Conservation (phyloP, 495 filamentous ascomycete species). For the Penicillium salamii region DNA sequence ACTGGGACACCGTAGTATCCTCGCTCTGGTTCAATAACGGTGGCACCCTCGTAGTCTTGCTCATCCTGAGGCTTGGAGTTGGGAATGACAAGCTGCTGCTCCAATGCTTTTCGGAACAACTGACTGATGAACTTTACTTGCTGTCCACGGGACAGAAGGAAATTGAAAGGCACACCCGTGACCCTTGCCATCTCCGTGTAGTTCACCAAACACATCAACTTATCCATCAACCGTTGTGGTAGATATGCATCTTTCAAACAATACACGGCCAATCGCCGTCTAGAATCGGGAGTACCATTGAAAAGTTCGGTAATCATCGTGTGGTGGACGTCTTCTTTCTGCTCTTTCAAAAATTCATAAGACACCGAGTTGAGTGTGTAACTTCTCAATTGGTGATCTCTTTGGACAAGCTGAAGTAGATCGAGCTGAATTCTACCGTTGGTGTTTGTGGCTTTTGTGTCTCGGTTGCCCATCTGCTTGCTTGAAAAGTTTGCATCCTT, state of each 20-base stretch:
- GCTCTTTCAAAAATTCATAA: slow-evolving; percentile 93
- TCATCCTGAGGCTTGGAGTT: slow-evolving; percentile 70
- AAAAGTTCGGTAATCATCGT: slow-evolving; percentile 99
- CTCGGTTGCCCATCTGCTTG: slow-evolving; percentile 98
- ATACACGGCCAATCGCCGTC: slow-evolving; percentile 88
- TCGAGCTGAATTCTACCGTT: slow-evolving; percentile 93
- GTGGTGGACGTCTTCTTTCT: slow-evolving; percentile 98
- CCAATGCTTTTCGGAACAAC: slow-evolving; percentile 88
- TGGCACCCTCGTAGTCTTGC: slow-evolving; percentile 91
- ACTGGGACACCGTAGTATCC: slow-evolving; percentile 93
- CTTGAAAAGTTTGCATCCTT: slow-evolving; percentile 86
- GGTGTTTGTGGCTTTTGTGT: slow-evolving; percentile 90
- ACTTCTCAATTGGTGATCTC: slow-evolving; percentile 91
- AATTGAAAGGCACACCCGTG: slow-evolving; percentile 97
- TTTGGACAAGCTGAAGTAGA: slow-evolving; percentile 85
- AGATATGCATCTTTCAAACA: slow-evolving; percentile 98
- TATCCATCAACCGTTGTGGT: slow-evolving; percentile 93
- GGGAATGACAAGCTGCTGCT: slow-evolving; percentile 90
- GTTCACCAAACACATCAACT: slow-evolving; percentile 94
- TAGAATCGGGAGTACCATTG: slow-evolving; percentile 89
- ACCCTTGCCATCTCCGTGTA: slow-evolving; percentile 99
- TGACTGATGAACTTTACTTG: slow-evolving; percentile 98
- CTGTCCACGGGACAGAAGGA: slow-evolving; percentile 85
- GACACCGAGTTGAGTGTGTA: slow-evolving; percentile 98
- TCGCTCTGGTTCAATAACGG: slow-evolving; percentile 91